These are phyloP conservation scores for Chimonanthus praecox DNA, from an alignment of 164 flowering plant species.

Conservation along the genomic window DNA sequence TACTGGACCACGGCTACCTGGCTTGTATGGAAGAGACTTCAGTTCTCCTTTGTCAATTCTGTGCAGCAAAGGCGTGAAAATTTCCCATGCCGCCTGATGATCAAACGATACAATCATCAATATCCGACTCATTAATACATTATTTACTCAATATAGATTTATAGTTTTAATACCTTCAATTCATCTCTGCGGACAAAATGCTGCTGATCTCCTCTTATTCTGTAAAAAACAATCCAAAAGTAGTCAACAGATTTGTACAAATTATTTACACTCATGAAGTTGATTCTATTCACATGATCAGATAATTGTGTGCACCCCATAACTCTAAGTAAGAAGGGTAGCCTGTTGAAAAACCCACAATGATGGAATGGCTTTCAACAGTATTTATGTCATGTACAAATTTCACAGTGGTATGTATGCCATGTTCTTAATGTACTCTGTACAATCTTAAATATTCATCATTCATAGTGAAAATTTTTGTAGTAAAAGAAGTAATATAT, in stretches of 20 bases:
- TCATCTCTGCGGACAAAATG: conserved; percentile 98
- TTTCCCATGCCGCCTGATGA: conserved; percentile 86
- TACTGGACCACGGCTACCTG: conserved; percentile 82
- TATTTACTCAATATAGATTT: not conserved
- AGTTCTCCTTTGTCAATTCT: conserved; percentile 69
- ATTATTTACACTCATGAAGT: not conserved
- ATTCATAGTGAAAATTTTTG: too few species aligned
- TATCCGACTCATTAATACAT: not conserved
- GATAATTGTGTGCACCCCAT: too few species aligned
- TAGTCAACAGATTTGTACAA: not conserved
- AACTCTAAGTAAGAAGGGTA: too few species aligned
- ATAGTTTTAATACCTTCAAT: conserved; percentile 52
- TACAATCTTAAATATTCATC: too few species aligned
- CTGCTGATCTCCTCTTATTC: conserved; percentile 93
- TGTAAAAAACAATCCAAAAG: conserved; percentile 26
- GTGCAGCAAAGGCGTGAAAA: conserved; percentile 89
- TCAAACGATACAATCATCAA: conserved; percentile 9
- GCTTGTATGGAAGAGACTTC: conserved; percentile 63
- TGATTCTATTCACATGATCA: not conserved
- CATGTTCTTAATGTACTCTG: too few species aligned
- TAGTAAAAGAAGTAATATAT: too few species aligned
- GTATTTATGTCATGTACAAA: too few species aligned
- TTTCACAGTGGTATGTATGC: too few species aligned
- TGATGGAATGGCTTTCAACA: too few species aligned
- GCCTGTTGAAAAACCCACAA: too few species aligned